Base-by-base conservation (phyloP, 192 early-diverging fungal species). In the Endogone sp. region DNA sequence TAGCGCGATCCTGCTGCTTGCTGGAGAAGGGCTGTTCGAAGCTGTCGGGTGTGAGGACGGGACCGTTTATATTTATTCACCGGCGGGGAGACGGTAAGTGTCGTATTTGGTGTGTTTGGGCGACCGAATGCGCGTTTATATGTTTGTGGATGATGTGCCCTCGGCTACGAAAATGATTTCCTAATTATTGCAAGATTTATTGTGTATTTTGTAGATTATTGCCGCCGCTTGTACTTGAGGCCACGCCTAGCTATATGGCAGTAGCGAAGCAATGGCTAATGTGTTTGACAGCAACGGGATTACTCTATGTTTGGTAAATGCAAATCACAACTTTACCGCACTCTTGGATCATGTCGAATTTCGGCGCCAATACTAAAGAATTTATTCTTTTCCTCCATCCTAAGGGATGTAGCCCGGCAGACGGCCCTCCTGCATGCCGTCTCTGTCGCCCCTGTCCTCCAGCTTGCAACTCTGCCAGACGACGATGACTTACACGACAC, bases 41-140 rank as follows among this genome's bases (percentile, higher is more conserved):
- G 88, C 86, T 2, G 83, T 85, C 8, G 73, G 85, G 9, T 91
- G 87, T 60, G 82, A 87, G 54, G 90, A 95, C 71, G 86, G 81
- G 27, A 81, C 82, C 2, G 23, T 95, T 20, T 79, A 86, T 65
- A 64, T 91, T 2, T 93, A 87, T 74, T 87, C 87, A 25, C 74
- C 78, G 3, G 83, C 87, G 16, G 92, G 93, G n/a, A 73, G 88
- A 75, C 81, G 89, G 86, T 90, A 75, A 70, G 67, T 49, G 6
- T 16, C 37, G 16, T 49, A n/a, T n/a, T n/a, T n/a, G n/a, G n/a
- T n/a, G n/a, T n/a, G n/a, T n/a, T n/a, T n/a, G n/a, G n/a, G n/a
- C n/a, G n/a, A n/a, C n/a, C n/a, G n/a, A n/a, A n/a, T n/a, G n/a
- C 9, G 29, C 32, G 25, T 49, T 49, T 49, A 11, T 49, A 49